Percentiles rank a stretch among this genome's conserved stretches.
Evolutionary conservation across 495 filamentous ascomycete genomes (phyloP).

Genomic region (Aspergillus mulundensis): DNA sequence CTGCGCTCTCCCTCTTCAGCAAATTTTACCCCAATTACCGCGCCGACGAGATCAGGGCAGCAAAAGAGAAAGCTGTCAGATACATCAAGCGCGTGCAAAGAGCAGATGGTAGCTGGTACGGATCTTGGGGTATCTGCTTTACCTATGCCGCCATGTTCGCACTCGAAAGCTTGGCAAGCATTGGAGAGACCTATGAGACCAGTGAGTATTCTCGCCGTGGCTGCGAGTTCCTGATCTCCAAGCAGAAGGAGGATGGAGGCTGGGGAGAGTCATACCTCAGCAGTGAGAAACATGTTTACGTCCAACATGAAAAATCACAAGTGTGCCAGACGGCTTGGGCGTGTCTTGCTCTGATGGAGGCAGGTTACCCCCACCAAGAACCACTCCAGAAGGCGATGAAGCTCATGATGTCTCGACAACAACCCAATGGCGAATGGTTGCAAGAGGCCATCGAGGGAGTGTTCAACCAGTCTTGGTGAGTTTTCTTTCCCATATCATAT

Average conservation of each 20-base stretch:
- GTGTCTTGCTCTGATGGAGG: conserved; percentile 77
- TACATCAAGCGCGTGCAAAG: conserved; percentile 80
- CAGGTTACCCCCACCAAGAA: conserved; percentile 70
- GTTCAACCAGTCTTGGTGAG: conserved; percentile 94
- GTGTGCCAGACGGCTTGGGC: conserved; percentile 95
- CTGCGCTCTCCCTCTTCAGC: conserved; percentile 76
- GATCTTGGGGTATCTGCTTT: conserved; percentile 96
- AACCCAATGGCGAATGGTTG: conserved; percentile 85
- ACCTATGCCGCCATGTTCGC: conserved; percentile 97
- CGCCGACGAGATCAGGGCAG: conserved; percentile 64
- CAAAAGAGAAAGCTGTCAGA: conserved; percentile 64
- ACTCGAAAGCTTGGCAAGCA: conserved; percentile 74
- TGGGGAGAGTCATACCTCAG: conserved; percentile 95
- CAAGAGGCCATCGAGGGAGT: conserved; percentile 97
- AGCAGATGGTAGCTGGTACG: conserved; percentile 90
- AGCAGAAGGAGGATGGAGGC: conserved; percentile 83
- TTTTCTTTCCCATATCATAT: conserved; percentile 15
- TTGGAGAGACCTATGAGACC: conserved; percentile 76
- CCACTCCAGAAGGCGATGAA: conserved; percentile 70
- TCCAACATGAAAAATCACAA: conserved; percentile 62
- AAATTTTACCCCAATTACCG: conserved; percentile 79
- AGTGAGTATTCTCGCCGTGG: conserved; percentile 65
- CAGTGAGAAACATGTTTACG: conserved; percentile 58
- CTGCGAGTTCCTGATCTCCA: conserved; percentile 79
- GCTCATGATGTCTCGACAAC: conserved; percentile 81